Base-by-base conservation (phyloP, 257 asterid genomes). In the Marsdenia floribunda region DNA sequence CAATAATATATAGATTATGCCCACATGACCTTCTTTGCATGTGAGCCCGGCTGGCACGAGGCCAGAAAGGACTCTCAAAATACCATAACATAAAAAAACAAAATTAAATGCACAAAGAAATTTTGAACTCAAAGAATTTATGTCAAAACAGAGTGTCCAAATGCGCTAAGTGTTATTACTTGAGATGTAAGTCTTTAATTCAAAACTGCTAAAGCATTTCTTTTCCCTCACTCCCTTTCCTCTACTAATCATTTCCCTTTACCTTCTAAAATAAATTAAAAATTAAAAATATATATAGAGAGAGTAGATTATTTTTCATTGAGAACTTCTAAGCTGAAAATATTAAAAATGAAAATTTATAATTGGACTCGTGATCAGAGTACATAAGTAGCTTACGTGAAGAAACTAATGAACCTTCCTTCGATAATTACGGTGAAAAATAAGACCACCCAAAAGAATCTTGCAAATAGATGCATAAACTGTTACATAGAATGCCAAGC, bases 21-120 rank as follows among this genome's bases (percentile, higher is more conserved):
- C 73, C 66, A n/a, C 66, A 13, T 50, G 50, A 46, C 44, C 73
- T 50, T 75, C 57, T 33, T 52, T 76, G 71, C 75, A 57, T 55
- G 79, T 54, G 60, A 70, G 26, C 13, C 29, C 64, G 54, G 80
- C 24, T 68, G 75, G 70, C 58, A 26, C 15, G 44, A 42, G 46
- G 70, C 63, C 29, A 68, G 55, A 52, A 76, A 6, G 52, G 65
- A 35, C 60, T 16, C 42, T 76, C 22, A 66, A 65, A 29, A 26
- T 40, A 4, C 10, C 42, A 44, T 24, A 11, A 16, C 19, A 73
- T 16, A 26, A 18, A 53, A 24, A 24, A 15, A 59, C 8, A 15
- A 60, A 73, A 3, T 37, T 11, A 11, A 68, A 46, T 46, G 29
- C 12, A 21, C 46, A 64, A 59, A 60, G 24, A 47, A 55, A 63